A percentile compares a stretch with the other conserved stretches of the same genome.
phyloP scores from a whole-genome alignment of 1,139 yeast species.

The Blastobotrys proliferans region DNA sequence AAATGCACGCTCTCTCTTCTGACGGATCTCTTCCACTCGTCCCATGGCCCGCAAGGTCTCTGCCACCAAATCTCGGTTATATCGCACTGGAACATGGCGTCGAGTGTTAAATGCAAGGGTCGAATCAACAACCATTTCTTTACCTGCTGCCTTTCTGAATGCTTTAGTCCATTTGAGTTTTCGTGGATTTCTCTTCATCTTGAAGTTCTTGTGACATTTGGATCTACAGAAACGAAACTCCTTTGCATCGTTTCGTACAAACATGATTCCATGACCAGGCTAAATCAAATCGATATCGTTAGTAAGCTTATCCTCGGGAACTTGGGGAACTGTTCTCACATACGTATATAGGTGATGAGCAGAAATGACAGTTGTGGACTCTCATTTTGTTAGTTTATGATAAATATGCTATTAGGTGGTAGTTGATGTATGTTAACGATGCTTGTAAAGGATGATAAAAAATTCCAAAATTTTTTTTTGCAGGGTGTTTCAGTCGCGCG shows the following conservation, averaged over 20 bases:
- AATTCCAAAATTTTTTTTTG: constrained; percentile 6
- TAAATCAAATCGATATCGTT: constrained; percentile 16
- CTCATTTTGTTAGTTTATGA: constrained; percentile 80
- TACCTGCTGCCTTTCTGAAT: constrained; percentile 98
- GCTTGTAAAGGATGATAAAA: background rate
- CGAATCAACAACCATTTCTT: constrained; percentile 95
- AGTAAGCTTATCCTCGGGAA: background rate
- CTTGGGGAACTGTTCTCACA: constrained; percentile 11
- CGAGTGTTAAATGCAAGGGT: constrained; percentile 95
- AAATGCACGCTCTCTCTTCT: constrained; percentile 96
- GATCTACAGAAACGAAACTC: constrained; percentile 97
- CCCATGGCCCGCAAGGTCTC: constrained; percentile 94
- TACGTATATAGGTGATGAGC: constrained; percentile 70
- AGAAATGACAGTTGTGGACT: constrained; percentile 90
- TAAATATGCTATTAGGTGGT: constrained; percentile 11
- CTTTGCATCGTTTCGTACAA: constrained; percentile 96
- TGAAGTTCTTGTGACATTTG: constrained; percentile 95
- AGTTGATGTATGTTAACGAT: background rate
- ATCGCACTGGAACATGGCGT: constrained; percentile 96
- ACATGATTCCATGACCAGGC: constrained; percentile 97
- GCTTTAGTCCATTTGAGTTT: constrained; percentile 98
- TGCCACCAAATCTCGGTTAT: constrained; percentile 92
- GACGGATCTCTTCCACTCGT: constrained; percentile 93
- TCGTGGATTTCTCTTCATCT: constrained; percentile 98
- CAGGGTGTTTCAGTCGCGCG: constrained; percentile 1